Percentiles rank a stretch among this genome's conserved stretches.
These are phyloP conservation scores for Diutina rugosa DNA, from an alignment of 1,139 yeast genomes.

Conservation along the genomic window DNA sequence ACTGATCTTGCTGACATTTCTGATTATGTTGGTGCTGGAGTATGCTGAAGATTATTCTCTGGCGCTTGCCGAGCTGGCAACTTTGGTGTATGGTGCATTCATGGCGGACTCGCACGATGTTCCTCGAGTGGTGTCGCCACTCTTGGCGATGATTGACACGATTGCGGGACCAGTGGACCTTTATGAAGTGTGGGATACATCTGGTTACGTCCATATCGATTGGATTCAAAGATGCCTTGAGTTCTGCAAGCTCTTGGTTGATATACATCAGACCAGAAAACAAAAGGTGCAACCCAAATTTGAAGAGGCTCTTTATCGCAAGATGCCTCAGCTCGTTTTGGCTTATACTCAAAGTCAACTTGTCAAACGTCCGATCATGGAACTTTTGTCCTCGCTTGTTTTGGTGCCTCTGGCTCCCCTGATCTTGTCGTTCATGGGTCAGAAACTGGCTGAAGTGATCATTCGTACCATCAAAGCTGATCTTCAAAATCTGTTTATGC, in stretches of 20 bases:
- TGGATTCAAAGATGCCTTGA: not conserved
- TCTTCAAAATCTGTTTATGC: conserved; percentile 46
- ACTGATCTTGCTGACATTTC: conserved; percentile 41
- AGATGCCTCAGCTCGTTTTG: conserved; percentile 45
- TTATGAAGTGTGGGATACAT: conserved; percentile 28
- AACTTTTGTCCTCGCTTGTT: conserved; percentile 49
- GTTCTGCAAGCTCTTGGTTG: not conserved
- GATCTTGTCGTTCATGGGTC: conserved; percentile 67
- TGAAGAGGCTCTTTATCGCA: conserved; percentile 28
- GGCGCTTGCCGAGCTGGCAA: conserved; percentile 10
- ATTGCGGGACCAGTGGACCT: conserved; percentile 23
- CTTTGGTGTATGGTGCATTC: conserved; percentile 43
- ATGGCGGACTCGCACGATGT: conserved; percentile 36
- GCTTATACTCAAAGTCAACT: conserved; percentile 38
- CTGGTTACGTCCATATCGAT: conserved; percentile 11
- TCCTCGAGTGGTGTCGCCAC: conserved; percentile 44
- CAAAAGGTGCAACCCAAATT: not conserved
- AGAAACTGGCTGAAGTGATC: conserved; percentile 44
- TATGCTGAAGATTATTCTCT: conserved; percentile 41
- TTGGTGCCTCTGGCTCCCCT: conserved; percentile 57
- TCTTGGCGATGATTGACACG: conserved; percentile 37
- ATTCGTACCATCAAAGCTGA: conserved; percentile 48
- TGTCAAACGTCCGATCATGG: conserved; percentile 40
- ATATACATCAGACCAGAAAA: not conserved
- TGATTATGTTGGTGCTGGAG: conserved; percentile 38